Conservation (phyloP, 306 rosid genomes). For the Crataegus laevigata region DNA sequence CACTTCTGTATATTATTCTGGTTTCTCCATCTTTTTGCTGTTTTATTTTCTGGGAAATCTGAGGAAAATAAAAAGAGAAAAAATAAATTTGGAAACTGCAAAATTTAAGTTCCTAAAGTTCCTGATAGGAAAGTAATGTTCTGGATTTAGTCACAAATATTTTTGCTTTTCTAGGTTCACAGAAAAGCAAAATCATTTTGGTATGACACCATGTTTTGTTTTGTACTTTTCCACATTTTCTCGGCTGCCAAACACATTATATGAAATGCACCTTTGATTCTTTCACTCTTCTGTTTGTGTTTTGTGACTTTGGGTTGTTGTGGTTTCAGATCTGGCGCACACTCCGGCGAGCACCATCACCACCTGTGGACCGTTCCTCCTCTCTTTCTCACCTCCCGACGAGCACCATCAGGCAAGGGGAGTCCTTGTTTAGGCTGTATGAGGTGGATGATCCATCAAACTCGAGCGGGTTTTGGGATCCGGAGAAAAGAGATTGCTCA, state of each 20-base stretch:
- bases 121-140: not conserved
- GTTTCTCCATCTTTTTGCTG: not conserved
- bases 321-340: constrained; percentile 62
- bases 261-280: not conserved
- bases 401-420: too few species aligned
- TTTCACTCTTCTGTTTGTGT: not conserved
- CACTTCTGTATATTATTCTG: not conserved
- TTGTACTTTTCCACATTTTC: constrained; percentile 25
- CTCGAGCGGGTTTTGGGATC: too few species aligned
- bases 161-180: constrained; percentile 5
- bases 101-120: not conserved
- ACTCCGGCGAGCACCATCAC: too few species aligned
- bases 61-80: not conserved
- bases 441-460: too few species aligned
- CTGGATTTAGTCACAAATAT: not conserved
- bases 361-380: too few species aligned
- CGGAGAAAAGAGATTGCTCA: too few species aligned
- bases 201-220: not conserved
- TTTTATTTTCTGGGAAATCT: not conserved
- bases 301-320: constrained; percentile 6
- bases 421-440: too few species aligned
- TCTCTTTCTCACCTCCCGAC: too few species aligned
- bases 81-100: not conserved
- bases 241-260: constrained; percentile 12
- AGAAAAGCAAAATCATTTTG: not conserved